Conservation (phyloP, 1,139 yeast genomes). For the Pneumocystis canis region DNA sequence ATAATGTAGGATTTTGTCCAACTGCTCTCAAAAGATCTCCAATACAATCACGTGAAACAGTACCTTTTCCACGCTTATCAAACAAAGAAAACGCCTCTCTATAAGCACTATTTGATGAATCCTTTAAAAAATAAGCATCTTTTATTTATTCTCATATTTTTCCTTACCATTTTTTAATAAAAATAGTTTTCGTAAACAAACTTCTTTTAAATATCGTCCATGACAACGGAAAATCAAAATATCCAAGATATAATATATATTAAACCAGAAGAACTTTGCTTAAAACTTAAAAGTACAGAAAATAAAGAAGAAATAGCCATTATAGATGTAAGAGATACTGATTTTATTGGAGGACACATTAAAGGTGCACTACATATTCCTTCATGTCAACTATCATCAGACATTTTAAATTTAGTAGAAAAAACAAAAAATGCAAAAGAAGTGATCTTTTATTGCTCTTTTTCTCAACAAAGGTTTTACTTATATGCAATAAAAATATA, state of each 20-base stretch:
- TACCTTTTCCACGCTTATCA: constrained; percentile 92
- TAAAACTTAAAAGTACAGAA: background rate
- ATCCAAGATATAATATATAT: background rate
- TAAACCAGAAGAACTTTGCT: background rate
- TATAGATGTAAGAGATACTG: constrained; percentile 79
- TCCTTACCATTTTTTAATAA: background rate
- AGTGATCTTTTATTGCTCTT: background rate
- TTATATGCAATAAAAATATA: constrained; percentile 40
- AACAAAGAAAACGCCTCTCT: constrained; percentile 92
- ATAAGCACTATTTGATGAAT: constrained; percentile 49
- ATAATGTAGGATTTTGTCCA: constrained; percentile 94
- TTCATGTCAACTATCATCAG: constrained; percentile 33
- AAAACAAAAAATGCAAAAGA: background rate
- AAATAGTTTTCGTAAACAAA: background rate
- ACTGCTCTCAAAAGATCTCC: constrained; percentile 93
- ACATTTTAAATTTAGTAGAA: constrained; percentile 29
- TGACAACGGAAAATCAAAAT: background rate
- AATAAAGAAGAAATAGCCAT: constrained; percentile 31
- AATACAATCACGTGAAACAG: constrained; percentile 70
- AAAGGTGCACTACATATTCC: constrained; percentile 49
- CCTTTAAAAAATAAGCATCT: background rate
- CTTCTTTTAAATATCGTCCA: background rate
- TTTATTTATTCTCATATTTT: background rate
- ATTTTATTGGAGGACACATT: constrained; percentile 66
- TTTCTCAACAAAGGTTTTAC: constrained; percentile 33